phyloP scores from a whole-genome alignment of 805 yeast species.

The Pichia heedii region DNA sequence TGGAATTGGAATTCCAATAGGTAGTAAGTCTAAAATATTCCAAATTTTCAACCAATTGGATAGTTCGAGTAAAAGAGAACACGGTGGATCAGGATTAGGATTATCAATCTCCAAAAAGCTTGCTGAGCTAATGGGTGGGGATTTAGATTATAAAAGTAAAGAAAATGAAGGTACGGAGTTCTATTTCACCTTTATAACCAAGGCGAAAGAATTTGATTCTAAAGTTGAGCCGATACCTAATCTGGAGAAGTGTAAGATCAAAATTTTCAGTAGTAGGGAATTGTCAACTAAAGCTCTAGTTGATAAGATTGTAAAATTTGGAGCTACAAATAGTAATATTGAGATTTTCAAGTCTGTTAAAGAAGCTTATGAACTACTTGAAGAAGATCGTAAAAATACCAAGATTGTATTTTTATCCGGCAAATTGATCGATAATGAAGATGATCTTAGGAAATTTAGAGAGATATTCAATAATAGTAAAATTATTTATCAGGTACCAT shows the following conservation, averaged over 20 bases:
- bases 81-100: slow-evolving; percentile 65
- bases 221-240: background rate
- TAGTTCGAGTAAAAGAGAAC: slow-evolving; percentile 40
- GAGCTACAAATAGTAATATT: background rate
- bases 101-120: slow-evolving; percentile 75
- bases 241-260: slow-evolving; percentile 11
- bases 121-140: slow-evolving; percentile 67
- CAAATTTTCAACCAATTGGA: slow-evolving; percentile 50
- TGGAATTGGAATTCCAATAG: slow-evolving; percentile 45
- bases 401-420: background rate
- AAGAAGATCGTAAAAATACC: background rate
- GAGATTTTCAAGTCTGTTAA: background rate
- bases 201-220: slow-evolving; percentile 9
- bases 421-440: background rate
- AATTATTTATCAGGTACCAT: slow-evolving; percentile 1
- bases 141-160: slow-evolving; percentile 34
- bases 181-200: slow-evolving; percentile 29
- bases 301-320: background rate
- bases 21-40: slow-evolving; percentile 33
- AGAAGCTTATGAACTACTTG: background rate
- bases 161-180: slow-evolving; percentile 42
- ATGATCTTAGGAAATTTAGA: background rate
- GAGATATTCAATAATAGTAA: background rate
- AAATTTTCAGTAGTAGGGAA: slow-evolving; percentile 28
- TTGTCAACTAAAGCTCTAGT: slow-evolving; percentile 14